A percentile compares a stretch with the other conserved stretches of the same genome.
phyloP scores from a whole-genome alignment of 192 early-diverging fungal species.

The Coemansia sp. region DNA sequence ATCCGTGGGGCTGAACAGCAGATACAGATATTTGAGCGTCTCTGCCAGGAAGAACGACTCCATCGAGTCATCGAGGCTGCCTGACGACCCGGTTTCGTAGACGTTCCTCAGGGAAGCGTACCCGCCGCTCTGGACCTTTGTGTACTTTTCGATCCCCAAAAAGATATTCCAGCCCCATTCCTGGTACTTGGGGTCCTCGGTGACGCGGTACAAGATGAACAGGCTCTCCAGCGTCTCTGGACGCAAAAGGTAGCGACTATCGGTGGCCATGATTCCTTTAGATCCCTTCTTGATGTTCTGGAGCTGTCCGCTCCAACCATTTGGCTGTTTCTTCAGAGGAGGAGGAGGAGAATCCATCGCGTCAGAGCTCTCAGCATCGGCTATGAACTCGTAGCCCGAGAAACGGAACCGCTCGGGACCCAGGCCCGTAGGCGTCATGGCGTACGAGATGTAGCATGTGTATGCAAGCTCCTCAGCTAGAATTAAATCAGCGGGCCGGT shows the following conservation, averaged over 20 bases:
- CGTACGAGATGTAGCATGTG: slow-evolving; percentile 82
- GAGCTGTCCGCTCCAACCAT: background rate
- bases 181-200: slow-evolving; percentile 79
- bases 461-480: slow-evolving; percentile 77
- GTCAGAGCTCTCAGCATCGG: slow-evolving; percentile 21
- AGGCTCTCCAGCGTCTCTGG: slow-evolving; percentile 90
- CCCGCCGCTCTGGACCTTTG: slow-evolving; percentile 62
- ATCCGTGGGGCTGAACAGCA: slow-evolving; percentile 75
- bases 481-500: slow-evolving; percentile 63
- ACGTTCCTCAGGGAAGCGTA: slow-evolving; percentile 60
- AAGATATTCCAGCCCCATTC: slow-evolving; percentile 87
- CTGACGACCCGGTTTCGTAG: background rate
- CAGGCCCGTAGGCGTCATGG: slow-evolving; percentile 72
- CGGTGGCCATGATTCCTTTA: slow-evolving; percentile 8
- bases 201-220: slow-evolving; percentile 83
- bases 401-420: slow-evolving; percentile 80
- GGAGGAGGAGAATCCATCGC: background rate
- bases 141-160: slow-evolving; percentile 78
- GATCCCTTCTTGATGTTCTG: slow-evolving; percentile 12
- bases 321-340: background rate
- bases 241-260: slow-evolving; percentile 66
- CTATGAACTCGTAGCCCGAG: slow-evolving; percentile 23
- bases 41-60: slow-evolving; percentile 92
- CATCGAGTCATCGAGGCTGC: slow-evolving; percentile 42
- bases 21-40: slow-evolving; percentile 94